Evolutionary conservation across 768 basidiomycete genomes (phyloP), one percentile per base, ranked within the genome.

Genomic region (Leucosporidium yakuticum): DNA sequence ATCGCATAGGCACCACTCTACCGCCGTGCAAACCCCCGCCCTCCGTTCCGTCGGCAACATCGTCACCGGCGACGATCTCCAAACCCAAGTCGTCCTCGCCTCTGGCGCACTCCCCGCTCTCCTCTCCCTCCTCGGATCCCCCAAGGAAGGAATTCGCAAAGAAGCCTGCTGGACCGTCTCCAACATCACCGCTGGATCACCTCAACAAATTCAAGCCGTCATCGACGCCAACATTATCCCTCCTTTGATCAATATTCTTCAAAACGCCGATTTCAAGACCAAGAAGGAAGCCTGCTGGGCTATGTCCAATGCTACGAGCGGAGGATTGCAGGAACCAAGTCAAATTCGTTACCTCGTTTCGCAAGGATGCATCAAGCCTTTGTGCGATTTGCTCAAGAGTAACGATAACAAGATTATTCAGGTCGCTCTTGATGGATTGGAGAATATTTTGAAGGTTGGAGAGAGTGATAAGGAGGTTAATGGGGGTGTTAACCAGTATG

Each of bases 141-240:
- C 94, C 34, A 99, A 99, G 82, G 96, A 99, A 73, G 96, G 94
- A 57, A 99, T 99, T 76, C 85, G 95, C 76, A 99, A 99, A 83
- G 95, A 99, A 80, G 95, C 96, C 31, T 99, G 96, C 81, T 99
- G 96, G 96, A 99, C 96, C 23, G 98, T 99, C 77, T 96, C 92
- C 57, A 99, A 99, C 80, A 85, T 99, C 78, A 99, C 96, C 57
- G 96, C 96, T 48, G 96, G 96, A 56, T 91, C 90, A 57, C 91
- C 96, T 29, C 88, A 88, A 74, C 96, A 99, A 81, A 99, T 99
- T 75, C 95, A 98, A 80, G 83, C 91, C 62, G 88, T 98, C 76
- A 92, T 99, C 73, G 96, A 99, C 75, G 96, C 96, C 77, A 93
- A 97, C 77, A 93, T 99, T 76, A 87, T 98, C 67, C 95, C 95